These are phyloP conservation scores for Termitomyces sp. DNA, from an alignment of 1,284 basidiomycete species.

Conservation along the genomic window DNA sequence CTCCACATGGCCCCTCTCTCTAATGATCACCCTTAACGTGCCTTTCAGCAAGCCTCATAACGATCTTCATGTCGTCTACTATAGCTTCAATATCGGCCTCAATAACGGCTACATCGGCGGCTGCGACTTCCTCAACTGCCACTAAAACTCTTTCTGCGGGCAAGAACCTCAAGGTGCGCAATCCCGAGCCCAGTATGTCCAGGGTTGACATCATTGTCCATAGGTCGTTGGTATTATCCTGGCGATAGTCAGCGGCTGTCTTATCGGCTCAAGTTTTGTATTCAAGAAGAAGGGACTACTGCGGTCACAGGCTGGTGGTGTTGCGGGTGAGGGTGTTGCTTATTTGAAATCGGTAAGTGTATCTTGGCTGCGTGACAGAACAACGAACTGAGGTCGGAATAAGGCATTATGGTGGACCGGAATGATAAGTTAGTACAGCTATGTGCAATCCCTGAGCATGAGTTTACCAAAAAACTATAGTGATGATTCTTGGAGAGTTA, in stretches of 20 bases:
- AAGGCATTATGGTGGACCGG: slow-evolving; percentile 84
- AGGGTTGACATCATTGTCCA: slow-evolving; percentile 11
- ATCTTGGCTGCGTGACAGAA: slow-evolving; percentile 2
- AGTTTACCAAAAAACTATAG: slow-evolving; percentile 30
- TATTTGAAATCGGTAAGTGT: slow-evolving; percentile 85
- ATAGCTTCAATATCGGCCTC: slow-evolving; percentile 26
- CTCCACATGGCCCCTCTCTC: not conserved
- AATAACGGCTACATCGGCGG: slow-evolving; percentile 28
- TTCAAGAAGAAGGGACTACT: slow-evolving; percentile 95
- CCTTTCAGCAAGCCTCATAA: slow-evolving; percentile 9
- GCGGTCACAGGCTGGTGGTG: slow-evolving; percentile 61
- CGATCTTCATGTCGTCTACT: slow-evolving; percentile 29
- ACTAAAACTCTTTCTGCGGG: slow-evolving; percentile 28
- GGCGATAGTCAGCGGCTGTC: slow-evolving; percentile 77
- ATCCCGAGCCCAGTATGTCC: not conserved
- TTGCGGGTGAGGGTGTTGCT: slow-evolving; percentile 87
- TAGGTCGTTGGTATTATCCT: slow-evolving; percentile 73
- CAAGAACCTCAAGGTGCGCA: slow-evolving; percentile 39
- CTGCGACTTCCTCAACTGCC: slow-evolving; percentile 28
- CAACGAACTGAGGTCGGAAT: slow-evolving; percentile 9
- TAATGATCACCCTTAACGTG: not conserved
- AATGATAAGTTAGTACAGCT: slow-evolving; percentile 59
- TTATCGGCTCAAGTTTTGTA: slow-evolving; percentile 92
- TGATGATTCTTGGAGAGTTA: slow-evolving; percentile 78
- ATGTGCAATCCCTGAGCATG: not conserved